These are phyloP conservation scores for Aspergillus mulundensis DNA, from an alignment of 495 filamentous ascomycete genomes.

Conservation along the genomic window DNA sequence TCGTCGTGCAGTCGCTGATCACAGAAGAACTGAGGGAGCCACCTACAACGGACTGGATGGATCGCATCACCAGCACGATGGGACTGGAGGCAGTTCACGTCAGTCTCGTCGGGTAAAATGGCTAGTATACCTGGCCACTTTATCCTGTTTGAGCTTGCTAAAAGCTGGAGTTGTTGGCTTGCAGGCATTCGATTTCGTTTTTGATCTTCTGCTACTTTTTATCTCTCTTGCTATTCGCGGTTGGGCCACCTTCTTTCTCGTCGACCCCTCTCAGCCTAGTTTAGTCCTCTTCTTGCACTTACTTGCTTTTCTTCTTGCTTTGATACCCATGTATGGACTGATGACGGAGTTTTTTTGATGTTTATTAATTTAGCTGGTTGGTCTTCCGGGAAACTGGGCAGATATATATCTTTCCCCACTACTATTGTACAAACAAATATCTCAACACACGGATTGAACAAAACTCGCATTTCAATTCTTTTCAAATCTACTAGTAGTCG, in stretches of 20 bases:
- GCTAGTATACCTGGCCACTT: background rate
- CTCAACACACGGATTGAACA: background rate
- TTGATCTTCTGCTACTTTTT: background rate
- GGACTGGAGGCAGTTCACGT: conserved; percentile 20
- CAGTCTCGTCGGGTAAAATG: background rate
- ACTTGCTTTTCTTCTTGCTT: background rate
- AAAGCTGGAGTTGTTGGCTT: background rate
- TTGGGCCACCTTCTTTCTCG: background rate
- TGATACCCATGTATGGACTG: conserved; percentile 11
- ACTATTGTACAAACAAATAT: background rate
- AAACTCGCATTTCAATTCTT: background rate
- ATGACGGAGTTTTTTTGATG: conserved; percentile 4
- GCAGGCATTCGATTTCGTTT: background rate
- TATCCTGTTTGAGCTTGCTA: background rate
- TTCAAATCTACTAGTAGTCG: too few species aligned
- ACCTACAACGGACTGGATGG: conserved; percentile 29
- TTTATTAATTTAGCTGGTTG: background rate
- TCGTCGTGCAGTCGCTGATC: conserved; percentile 22
- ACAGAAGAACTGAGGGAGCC: conserved; percentile 18
- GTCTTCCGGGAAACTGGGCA: background rate
- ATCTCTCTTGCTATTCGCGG: background rate
- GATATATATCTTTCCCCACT: background rate
- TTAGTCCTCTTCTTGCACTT: background rate
- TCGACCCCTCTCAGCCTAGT: background rate
- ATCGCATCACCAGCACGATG: conserved; percentile 26